phyloP scores from a whole-genome alignment of 2,329 filamentous ascomycete genomes.

The Penicillium verrucosum region DNA sequence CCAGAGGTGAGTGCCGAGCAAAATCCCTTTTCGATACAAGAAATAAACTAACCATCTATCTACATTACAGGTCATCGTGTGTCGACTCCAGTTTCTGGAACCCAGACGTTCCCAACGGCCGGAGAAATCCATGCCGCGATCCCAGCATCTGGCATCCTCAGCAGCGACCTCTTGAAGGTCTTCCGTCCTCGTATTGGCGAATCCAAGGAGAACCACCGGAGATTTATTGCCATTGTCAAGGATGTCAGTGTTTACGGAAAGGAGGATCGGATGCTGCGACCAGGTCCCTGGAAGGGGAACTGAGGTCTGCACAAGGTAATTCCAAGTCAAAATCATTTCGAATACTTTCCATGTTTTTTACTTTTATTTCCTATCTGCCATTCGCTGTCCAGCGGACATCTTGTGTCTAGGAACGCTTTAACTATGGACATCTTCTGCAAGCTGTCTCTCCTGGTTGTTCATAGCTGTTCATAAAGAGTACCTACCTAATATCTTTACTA shows the following conservation, averaged over 20 bases:
- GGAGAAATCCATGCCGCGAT: constrained; percentile 49
- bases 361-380: not conserved
- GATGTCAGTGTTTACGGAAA: constrained; percentile 44
- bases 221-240: constrained; percentile 46
- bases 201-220: constrained; percentile 40
- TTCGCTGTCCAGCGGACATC: not conserved
- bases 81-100: constrained; percentile 30
- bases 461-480: not conserved
- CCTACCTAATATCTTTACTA: not conserved
- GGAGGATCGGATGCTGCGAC: constrained; percentile 41
- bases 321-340: not conserved
- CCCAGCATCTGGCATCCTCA: constrained; percentile 44
- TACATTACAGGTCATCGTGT: constrained; percentile 22
- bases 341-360: not conserved
- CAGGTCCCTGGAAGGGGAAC: constrained; percentile 35
- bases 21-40: not conserved
- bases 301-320: not conserved
- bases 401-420: not conserved
- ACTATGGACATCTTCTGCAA: not conserved
- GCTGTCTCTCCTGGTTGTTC: not conserved
- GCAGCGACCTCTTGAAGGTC: constrained; percentile 43
- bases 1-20: constrained; percentile 10
- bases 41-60: constrained; percentile 10
- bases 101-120: constrained; percentile 42
- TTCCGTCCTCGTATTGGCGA: constrained; percentile 45